Conservation (phyloP, 495 filamentous ascomycete genomes). For the Penicillium antarcticum region DNA sequence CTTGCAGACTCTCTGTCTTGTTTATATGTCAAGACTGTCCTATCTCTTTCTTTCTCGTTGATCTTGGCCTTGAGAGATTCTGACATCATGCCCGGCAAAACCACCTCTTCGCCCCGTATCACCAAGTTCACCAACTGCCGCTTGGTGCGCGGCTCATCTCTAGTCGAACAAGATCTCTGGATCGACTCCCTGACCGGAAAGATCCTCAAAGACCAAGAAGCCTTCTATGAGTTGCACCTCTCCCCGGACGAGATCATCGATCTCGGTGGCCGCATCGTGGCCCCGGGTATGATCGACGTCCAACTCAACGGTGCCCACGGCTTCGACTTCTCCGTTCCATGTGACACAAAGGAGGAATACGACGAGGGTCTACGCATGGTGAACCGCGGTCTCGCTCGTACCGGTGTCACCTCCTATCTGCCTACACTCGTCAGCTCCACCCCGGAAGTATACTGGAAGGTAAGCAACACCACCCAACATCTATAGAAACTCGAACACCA, state of each 20-base stretch:
- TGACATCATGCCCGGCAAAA: slow-evolving; percentile 39
- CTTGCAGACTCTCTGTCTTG: background rate
- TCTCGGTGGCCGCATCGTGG: slow-evolving; percentile 72
- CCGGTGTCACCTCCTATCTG: slow-evolving; percentile 80
- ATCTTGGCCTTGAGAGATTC: background rate
- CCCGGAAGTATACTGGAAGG: slow-evolving; percentile 65
- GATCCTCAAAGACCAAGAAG: slow-evolving; percentile 69
- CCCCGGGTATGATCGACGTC: slow-evolving; percentile 80
- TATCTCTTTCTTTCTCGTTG: no score
- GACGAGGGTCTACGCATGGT: slow-evolving; percentile 61
- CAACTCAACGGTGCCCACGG: slow-evolving; percentile 85
- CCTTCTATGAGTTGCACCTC: slow-evolving; percentile 67
- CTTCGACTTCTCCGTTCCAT: slow-evolving; percentile 78
- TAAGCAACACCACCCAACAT: slow-evolving; percentile 9
- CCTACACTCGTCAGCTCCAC: slow-evolving; percentile 69
- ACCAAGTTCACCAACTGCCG: slow-evolving; percentile 84
- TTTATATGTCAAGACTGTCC: slow-evolving; percentile 13
- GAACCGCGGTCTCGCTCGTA: slow-evolving; percentile 64
- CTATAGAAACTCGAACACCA: background rate
- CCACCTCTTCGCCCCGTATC: slow-evolving; percentile 45
- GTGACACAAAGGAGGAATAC: slow-evolving; percentile 60
- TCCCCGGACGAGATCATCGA: slow-evolving; percentile 57
- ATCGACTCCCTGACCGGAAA: slow-evolving; percentile 71
- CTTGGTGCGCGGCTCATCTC: slow-evolving; percentile 56
- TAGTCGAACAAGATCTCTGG: slow-evolving; percentile 75